These are phyloP conservation scores for Penicillium olsonii DNA, from an alignment of 2,329 filamentous ascomycete species.

Conservation along the genomic window DNA sequence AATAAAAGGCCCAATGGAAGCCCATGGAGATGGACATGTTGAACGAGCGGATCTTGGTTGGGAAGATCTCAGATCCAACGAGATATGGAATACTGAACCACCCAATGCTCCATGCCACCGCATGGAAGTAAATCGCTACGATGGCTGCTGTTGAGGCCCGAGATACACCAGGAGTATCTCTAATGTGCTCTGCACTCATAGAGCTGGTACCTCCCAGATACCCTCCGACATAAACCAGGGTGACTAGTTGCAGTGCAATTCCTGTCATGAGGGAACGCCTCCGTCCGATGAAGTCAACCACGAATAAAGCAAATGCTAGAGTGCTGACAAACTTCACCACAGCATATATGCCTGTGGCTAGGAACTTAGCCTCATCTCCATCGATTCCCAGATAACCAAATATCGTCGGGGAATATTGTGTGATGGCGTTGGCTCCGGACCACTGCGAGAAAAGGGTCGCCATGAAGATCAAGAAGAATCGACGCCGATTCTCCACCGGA, in stretches of 20 bases:
- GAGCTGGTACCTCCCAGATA: slow-evolving; percentile 38
- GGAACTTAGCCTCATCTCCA: slow-evolving; percentile 35
- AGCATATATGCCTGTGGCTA: slow-evolving; percentile 47
- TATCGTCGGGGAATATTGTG: slow-evolving; percentile 48
- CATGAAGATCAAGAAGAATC: slow-evolving; percentile 42
- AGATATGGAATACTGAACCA: slow-evolving; percentile 47
- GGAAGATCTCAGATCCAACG: slow-evolving; percentile 49
- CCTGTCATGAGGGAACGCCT: slow-evolving; percentile 41
- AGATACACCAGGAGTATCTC: slow-evolving; percentile 18
- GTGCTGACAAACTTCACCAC: slow-evolving; percentile 48
- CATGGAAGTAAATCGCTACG: slow-evolving; percentile 49
- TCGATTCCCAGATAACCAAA: slow-evolving; percentile 41
- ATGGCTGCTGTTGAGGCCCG: slow-evolving; percentile 43
- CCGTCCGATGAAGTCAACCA: slow-evolving; percentile 48
- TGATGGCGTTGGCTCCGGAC: slow-evolving; percentile 49
- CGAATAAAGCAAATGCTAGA: slow-evolving; percentile 47
- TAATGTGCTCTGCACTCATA: slow-evolving; percentile 21
- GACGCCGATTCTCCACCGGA: slow-evolving; percentile 41
- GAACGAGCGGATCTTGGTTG: slow-evolving; percentile 49
- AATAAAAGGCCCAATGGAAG: slow-evolving; percentile 50
- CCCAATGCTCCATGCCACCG: slow-evolving; percentile 47
- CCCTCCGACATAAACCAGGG: slow-evolving; percentile 45
- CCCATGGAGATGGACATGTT: slow-evolving; percentile 42
- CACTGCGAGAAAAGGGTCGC: slow-evolving; percentile 47
- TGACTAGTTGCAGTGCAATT: slow-evolving; percentile 42